Evolutionary conservation across 306 rosid genomes (phyloP).

Genomic region (Medicago ruthenica): DNA sequence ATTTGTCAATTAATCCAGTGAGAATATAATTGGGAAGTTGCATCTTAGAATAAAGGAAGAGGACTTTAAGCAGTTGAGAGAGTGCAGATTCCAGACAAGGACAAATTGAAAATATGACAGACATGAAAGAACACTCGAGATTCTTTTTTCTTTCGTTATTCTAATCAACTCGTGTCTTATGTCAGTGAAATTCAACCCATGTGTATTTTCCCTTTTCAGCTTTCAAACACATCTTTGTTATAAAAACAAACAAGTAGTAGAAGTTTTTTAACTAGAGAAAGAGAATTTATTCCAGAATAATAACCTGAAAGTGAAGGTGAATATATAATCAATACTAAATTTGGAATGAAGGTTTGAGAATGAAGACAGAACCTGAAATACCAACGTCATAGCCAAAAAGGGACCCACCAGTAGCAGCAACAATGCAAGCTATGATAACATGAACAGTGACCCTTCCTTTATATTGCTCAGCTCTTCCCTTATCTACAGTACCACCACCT

Average conservation of each 20-base stretch:
- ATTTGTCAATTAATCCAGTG: not conserved
- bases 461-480: conserved; percentile 71
- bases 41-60: not conserved
- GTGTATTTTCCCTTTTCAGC: not conserved
- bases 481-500: not conserved
- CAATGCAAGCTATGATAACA: conserved; percentile 72
- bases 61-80: not conserved
- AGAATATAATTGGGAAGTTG: not conserved
- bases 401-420: conserved; percentile 83
- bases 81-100: not conserved
- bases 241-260: not conserved
- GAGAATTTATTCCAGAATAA: not conserved
- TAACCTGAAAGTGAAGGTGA: not conserved
- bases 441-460: conserved; percentile 67
- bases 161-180: not conserved
- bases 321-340: no score
- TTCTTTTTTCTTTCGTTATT: not conserved
- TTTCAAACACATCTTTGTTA: conserved; percentile 13
- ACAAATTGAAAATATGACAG: not conserved
- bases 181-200: not conserved
- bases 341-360: not conserved
- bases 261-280: not conserved
- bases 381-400: conserved; percentile 87
- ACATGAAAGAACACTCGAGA: conserved; percentile 6
- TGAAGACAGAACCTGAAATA: conserved; percentile 62